Conservation (phyloP, 495 filamentous ascomycete species). For the Penicillium bialowiezense region DNA sequence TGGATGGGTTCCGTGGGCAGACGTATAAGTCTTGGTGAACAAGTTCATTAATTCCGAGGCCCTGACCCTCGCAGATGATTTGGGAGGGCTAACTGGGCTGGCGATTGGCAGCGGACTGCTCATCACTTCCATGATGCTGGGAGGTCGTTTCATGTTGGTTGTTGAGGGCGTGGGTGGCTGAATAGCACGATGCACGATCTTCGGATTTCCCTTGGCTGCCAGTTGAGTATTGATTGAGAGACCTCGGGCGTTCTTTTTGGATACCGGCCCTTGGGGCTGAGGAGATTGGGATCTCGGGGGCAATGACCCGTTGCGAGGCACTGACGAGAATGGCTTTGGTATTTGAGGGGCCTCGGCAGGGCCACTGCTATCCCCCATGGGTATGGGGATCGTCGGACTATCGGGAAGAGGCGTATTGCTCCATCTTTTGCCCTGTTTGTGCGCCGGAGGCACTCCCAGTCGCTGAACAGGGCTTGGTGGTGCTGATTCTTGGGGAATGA, state of each 20-base stretch:
- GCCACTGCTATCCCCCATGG: conserved; percentile 8
- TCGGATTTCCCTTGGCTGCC: conserved; percentile 28
- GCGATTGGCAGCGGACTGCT: conserved; percentile 35
- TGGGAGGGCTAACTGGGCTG: conserved; percentile 17
- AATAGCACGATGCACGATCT: conserved; percentile 40
- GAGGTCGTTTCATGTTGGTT: conserved; percentile 23
- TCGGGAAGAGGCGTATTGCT: conserved; percentile 41
- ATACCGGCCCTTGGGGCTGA: conserved; percentile 14
- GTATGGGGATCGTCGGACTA: conserved; percentile 37
- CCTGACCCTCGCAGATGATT: conserved; percentile 27
- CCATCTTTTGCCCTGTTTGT: conserved; percentile 37
- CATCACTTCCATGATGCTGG: conserved; percentile 48
- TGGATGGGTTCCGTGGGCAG: conserved; percentile 32
- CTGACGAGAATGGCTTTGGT: conserved; percentile 7
- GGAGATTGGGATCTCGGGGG: conserved; percentile 15
- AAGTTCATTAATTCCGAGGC: conserved; percentile 44
- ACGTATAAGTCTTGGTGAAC: conserved; percentile 39
- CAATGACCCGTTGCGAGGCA: conserved; percentile 14
- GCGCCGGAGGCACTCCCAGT: conserved; percentile 36
- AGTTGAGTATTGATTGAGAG: conserved; percentile 45
- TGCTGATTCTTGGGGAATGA: conserved; percentile 11
- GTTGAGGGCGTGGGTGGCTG: conserved; percentile 41
- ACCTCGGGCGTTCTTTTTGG: conserved; percentile 41
- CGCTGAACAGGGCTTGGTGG: conserved; percentile 16
- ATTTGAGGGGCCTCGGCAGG: conserved; percentile 5